These are phyloP conservation scores for Hyaloscypha finlandica DNA, from an alignment of 495 filamentous ascomycete genomes.

Conservation along the genomic window DNA sequence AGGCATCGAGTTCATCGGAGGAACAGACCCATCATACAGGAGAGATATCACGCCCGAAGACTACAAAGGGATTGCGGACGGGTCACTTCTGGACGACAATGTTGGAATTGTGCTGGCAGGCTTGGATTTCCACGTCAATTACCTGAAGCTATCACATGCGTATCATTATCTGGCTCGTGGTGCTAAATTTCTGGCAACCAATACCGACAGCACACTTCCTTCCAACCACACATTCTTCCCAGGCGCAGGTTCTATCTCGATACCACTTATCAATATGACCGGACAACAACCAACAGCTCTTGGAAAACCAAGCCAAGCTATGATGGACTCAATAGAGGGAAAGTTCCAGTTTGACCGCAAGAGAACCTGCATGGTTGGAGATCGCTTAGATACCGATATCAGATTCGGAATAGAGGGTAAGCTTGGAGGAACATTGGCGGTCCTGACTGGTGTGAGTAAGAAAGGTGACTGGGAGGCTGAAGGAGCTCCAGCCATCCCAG, in stretches of 20 bases:
- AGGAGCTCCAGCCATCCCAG: conserved; percentile 62
- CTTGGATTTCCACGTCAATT: conserved; percentile 91
- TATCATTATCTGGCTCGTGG: conserved; percentile 83
- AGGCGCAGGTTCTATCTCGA: conserved; percentile 81
- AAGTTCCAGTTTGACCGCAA: conserved; percentile 86
- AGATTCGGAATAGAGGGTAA: conserved; percentile 90
- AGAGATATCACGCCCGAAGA: conserved; percentile 78
- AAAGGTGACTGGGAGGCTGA: conserved; percentile 76
- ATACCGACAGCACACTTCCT: conserved; percentile 85
- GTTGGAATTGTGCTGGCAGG: conserved; percentile 89
- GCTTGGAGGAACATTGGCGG: conserved; percentile 86
- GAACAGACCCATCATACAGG: conserved; percentile 78
- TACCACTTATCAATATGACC: conserved; percentile 75
- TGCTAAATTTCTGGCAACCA: conserved; percentile 92
- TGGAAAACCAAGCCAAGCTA: conserved; percentile 95
- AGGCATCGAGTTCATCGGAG: conserved; percentile 78
- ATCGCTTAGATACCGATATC: conserved; percentile 94
- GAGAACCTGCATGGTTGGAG: conserved; percentile 93
- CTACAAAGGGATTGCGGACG: conserved; percentile 73
- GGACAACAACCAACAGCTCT: conserved; percentile 70
- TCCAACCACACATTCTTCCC: conserved; percentile 80
- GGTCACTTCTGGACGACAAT: conserved; percentile 76
- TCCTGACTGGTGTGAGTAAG: conserved; percentile 86
- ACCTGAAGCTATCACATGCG: conserved; percentile 81
- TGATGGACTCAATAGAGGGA: conserved; percentile 99